Evolutionary conservation across 805 yeast species (phyloP), one percentile per base, ranked within the genome.

Genomic region (Candida berthetii): DNA sequence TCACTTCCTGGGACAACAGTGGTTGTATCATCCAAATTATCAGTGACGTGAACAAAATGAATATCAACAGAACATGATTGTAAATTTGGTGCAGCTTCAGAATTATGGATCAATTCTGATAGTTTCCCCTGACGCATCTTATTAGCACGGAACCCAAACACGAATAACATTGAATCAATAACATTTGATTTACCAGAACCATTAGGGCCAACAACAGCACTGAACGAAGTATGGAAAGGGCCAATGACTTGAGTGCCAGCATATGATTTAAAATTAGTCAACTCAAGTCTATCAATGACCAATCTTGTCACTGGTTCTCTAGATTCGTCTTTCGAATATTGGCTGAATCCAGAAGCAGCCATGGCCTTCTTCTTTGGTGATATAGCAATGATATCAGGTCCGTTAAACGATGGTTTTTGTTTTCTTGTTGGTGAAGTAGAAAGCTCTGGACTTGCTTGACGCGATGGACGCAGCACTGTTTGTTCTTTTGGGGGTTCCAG

Each of bases 171-270:
- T 5, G 97, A 88, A 60, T 95, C 99, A 60, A 93, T 93, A 48
- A 93, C 97, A 57, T 95, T 93, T 14, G 98, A 90, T 63, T 93
- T 93, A 2, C 99, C 99, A 11, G 96, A 85, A 8, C 99, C 99
- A 60, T 93, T 93, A 5, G 99, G 99, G 0, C 99, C 99, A 13
- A 93, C 97, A 10, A 93, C 95, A 0, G 99, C 98, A 10, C 96
- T 86, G 56, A 93, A 95, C 5, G 95, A 87, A 31, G 90, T 65
- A 53, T 93, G 85, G 62, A 93, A 93, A 0, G 99, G 99, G 0
- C 99, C 99, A 39, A 93, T 85, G 7, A 78, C 77, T 64, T 93
- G 98, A 15, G 73, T 67, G 0, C 99, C 99, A 1, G 97, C 98
- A 58, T 93, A 93, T 0, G 97, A 89, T 58, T 93, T 93, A 74